Base-by-base conservation (phyloP, 192 early-diverging fungal species). In the Diversispora epigaea region DNA sequence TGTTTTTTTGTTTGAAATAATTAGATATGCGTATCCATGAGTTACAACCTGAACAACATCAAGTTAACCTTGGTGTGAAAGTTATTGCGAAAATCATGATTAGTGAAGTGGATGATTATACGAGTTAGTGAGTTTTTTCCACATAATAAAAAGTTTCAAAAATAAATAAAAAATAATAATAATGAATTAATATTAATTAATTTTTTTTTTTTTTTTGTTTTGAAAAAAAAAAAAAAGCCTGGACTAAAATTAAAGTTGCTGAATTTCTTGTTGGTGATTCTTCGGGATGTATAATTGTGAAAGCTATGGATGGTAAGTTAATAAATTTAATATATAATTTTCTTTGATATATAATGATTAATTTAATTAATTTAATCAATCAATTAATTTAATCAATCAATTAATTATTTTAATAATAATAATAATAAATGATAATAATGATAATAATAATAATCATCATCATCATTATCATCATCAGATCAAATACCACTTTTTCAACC, bases 231-330 rank as follows among this genome's bases (percentile, higher is more conserved):
- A 46, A 46, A 22, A 10, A 47, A 71, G 69, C 69, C 19, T 71
- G 50, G 52, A 12, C 41, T 11, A 71, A 71, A 57, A 57, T 57
- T n/a, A 75, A 75, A 65, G 58, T 75, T 3, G 73, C 73, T 9
- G 73, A 75, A 65, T 65, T 75, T 52, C 46, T 75, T 21, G 63
- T 75, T 54, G 73, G 61, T 4, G 73, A 75, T 65, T 50, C 60
- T 2, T 46, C 46, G 17, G 73, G 73, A 43, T 75, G 73, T 44
- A 65, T 75, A 19, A 75, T 75, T 21, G 32, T 75, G 19, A 75
- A 75, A 46, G 73, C 61, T 9, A 54, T 75, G 11, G 43, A 65
- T 19, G 73, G 73, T 65, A 75, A 39, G 19, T 49, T 17, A 22
- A 1, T 68, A 64, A 32, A 65, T 40, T 58, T 32, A 15, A 12